Percentiles rank a stretch among this genome's conserved stretches.
Conservation (phyloP, 805 yeast species). For the Suhomyces sp. region DNA sequence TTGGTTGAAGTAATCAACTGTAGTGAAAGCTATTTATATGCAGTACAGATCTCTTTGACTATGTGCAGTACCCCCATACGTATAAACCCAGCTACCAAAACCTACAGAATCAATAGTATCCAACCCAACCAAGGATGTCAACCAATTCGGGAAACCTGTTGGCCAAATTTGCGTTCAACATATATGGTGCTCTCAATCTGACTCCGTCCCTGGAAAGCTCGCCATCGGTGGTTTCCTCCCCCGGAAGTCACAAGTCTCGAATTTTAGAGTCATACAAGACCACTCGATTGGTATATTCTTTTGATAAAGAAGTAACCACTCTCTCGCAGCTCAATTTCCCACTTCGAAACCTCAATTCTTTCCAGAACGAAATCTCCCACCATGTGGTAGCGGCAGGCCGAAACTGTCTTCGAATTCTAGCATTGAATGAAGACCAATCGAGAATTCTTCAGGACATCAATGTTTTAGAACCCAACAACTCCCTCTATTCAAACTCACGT, state of each 20-base stretch:
- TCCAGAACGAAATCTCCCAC: conserved; percentile 17
- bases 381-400: conserved; percentile 45
- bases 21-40: no score
- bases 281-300: conserved; percentile 16
- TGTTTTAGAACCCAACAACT: conserved; percentile 25
- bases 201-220: conserved; percentile 13
- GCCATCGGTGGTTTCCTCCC: conserved; percentile 18
- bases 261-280: conserved; percentile 9
- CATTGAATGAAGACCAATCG: conserved; percentile 31
- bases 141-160: conserved; percentile 22
- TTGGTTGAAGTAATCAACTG: no score
- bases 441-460: conserved; percentile 34
- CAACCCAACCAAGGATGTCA: no score
- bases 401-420: conserved; percentile 37
- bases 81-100: no score
- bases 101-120: no score
- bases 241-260: conserved; percentile 14
- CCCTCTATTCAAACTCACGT: conserved; percentile 13
- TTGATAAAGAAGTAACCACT: conserved; percentile 24
- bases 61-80: no score
- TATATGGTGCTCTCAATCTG: conserved; percentile 44
- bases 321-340: conserved; percentile 25
- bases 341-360: conserved; percentile 8
- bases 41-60: no score
- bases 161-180: conserved; percentile 59